A percentile compares a stretch with the other conserved stretches of the same genome.
Conservation (phyloP, 306 rosid species). For the Fragaria iinumae region DNA sequence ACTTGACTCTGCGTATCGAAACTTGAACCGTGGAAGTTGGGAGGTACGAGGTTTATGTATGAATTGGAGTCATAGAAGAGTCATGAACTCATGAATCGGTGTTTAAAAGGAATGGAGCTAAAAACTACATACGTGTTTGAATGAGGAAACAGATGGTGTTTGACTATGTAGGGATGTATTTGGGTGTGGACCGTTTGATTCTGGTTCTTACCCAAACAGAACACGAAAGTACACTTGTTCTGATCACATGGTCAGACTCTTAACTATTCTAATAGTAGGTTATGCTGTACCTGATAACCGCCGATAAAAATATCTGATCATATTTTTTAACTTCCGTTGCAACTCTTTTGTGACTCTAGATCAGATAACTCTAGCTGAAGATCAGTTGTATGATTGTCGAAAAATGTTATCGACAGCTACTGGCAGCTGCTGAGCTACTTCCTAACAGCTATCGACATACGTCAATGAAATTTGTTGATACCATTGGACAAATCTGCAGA, state of each 20-base stretch:
- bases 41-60: background rate
- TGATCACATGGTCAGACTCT: background rate
- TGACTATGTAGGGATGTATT: background rate
- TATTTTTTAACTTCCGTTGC: no score
- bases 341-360: no score
- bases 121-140: background rate
- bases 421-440: no score
- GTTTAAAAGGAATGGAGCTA: background rate
- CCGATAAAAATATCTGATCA: no score
- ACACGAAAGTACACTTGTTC: background rate
- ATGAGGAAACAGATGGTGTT: background rate
- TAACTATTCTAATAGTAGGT: no score
- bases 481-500: no score
- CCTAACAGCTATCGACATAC: no score
- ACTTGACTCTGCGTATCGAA: constrained; percentile 3
- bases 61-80: background rate
- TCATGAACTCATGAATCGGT: background rate
- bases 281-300: no score
- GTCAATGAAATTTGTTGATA: no score
- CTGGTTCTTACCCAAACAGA: background rate
- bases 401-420: no score
- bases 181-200: background rate
- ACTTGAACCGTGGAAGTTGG: constrained; percentile 6
- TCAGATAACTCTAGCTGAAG: no score
- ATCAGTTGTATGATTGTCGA: no score